A percentile compares a stretch with the other conserved stretches of the same genome.
phyloP scores from a whole-genome alignment of 1,139 yeast species.

The Geotrichum cucujoidarum region DNA sequence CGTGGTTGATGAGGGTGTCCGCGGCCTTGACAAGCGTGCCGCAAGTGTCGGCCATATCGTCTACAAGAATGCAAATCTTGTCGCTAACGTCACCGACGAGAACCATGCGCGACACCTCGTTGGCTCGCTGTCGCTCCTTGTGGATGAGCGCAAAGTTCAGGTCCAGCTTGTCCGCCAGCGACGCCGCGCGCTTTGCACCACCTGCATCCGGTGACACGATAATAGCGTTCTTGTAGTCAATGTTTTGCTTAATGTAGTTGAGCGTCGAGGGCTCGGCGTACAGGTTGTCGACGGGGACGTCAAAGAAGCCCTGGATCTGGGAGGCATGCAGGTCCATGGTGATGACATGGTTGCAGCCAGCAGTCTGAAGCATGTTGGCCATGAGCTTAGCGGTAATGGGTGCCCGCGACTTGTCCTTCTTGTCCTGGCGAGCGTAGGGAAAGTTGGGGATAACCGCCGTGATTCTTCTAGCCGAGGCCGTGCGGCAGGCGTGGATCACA shows the following conservation, averaged over 20 bases:
- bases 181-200: conserved; percentile 97
- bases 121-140: conserved; percentile 91
- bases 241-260: conserved; percentile 70
- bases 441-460: conserved; percentile 94
- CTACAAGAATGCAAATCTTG: conserved; percentile 83
- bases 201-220: conserved; percentile 98
- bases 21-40: conserved; percentile 96
- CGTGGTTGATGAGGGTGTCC: conserved; percentile 71
- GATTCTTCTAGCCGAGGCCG: conserved; percentile 90
- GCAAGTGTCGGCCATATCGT: conserved; percentile 98
- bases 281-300: conserved; percentile 90
- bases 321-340: conserved; percentile 98
- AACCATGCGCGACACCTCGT: conserved; percentile 91
- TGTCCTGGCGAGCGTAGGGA: conserved; percentile 97
- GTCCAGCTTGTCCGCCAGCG: conserved; percentile 85
- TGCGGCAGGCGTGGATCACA: conserved; percentile 90
- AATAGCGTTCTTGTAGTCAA: conserved; percentile 58
- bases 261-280: conserved; percentile 94
- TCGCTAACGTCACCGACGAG: conserved; percentile 89
- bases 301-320: conserved; percentile 98
- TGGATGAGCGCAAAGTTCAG: conserved; percentile 92
- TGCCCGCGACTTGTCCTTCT: conserved; percentile 93
- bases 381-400: conserved; percentile 94
- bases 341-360: conserved; percentile 94
- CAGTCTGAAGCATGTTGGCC: conserved; percentile 91